Conservation (phyloP, 352 stramenopile species). For the Hyaloperonospora brassicae region DNA sequence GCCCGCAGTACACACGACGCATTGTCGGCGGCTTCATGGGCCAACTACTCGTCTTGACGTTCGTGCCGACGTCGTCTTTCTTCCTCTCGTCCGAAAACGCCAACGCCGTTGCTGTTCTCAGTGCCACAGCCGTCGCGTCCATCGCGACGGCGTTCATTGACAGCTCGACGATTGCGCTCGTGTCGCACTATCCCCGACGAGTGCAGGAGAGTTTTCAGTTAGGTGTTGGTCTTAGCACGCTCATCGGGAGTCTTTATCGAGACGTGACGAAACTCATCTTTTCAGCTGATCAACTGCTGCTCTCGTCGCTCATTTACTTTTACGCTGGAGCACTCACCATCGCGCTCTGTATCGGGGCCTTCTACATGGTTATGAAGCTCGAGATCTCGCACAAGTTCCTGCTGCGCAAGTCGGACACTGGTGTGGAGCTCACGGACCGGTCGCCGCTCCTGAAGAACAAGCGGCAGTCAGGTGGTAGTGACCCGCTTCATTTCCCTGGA, state of each 20-base stretch:
- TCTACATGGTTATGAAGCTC: conserved; percentile 55
- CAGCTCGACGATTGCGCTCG: conserved; percentile 73
- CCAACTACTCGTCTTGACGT: conserved; percentile 59
- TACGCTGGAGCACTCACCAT: conserved; percentile 76
- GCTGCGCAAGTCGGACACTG: conserved; percentile 22
- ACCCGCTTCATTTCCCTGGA: conserved; percentile 10
- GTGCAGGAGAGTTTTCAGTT: conserved; percentile 81
- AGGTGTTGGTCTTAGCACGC: conserved; percentile 67
- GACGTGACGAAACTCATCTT: conserved; percentile 80
- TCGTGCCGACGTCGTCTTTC: conserved; percentile 73
- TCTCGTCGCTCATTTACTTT: conserved; percentile 77
- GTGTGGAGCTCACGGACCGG: conserved; percentile 52
- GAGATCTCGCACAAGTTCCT: conserved; percentile 52
- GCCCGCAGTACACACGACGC: conserved; percentile 59
- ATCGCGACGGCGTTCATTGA: conserved; percentile 78
- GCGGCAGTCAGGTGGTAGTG: conserved; percentile 16
- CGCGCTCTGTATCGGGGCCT: conserved; percentile 63
- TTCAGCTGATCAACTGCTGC: conserved; percentile 43
- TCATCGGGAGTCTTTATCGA: conserved; percentile 77
- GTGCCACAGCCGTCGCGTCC: conserved; percentile 52
- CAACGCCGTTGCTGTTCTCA: conserved; percentile 57
- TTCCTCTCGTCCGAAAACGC: conserved; percentile 58
- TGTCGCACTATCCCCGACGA: conserved; percentile 67
- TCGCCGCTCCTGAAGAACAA: conserved; percentile 33
- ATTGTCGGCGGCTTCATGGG: conserved; percentile 76